phyloP scores from a whole-genome alignment of 2,329 filamentous ascomycete genomes.

The Fusarium foetens region DNA sequence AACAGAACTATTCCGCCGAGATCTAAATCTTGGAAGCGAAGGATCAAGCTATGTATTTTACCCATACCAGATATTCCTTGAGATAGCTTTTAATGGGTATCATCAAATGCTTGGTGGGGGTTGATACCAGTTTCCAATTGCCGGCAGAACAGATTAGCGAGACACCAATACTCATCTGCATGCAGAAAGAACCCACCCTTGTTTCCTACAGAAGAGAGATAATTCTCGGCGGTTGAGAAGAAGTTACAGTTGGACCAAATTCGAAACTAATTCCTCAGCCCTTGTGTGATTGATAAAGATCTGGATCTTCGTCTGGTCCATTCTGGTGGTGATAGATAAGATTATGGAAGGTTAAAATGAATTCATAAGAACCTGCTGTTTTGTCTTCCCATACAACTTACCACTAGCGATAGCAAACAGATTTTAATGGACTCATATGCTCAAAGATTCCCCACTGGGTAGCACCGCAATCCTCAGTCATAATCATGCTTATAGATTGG shows the following conservation, averaged over 20 bases:
- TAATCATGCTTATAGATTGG: not conserved
- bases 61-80: not conserved
- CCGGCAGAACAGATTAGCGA: not conserved
- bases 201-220: fast-evolving
- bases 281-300: not conserved
- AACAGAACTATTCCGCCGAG: not conserved
- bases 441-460: conserved; percentile 1
- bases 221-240: not conserved
- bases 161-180: conserved; percentile 8
- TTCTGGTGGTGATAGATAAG: conserved; percentile 21
- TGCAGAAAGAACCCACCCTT: conserved; percentile 3
- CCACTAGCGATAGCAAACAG: conserved; percentile 18
- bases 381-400: not conserved
- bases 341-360: conserved; percentile 21
- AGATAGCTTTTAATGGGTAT: not conserved
- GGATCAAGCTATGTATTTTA: not conserved
- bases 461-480: not conserved
- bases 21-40: not conserved
- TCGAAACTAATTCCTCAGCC: conserved; percentile 13
- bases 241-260: not conserved
- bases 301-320: not conserved
- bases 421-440: conserved; percentile 15
- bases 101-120: too few species aligned
- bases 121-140: not conserved
- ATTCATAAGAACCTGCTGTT: too few species aligned